phyloP scores from a whole-genome alignment of 805 yeast genomes.

The Cyberlindnera sargentensis region DNA sequence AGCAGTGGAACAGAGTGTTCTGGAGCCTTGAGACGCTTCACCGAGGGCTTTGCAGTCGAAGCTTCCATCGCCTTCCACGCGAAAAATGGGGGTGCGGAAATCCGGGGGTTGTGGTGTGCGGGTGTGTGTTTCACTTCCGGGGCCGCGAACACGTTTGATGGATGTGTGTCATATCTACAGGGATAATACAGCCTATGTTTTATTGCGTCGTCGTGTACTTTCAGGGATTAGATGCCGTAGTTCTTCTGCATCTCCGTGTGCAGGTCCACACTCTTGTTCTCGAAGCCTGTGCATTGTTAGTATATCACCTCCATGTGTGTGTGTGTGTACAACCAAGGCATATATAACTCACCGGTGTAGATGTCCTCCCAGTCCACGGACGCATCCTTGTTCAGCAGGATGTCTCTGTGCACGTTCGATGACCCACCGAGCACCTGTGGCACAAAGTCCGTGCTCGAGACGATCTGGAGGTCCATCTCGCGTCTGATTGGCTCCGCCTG shows the following conservation, averaged over 20 bases:
- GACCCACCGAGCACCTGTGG: conserved; percentile 59
- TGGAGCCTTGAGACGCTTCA: too few species aligned
- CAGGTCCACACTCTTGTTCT: conserved; percentile 40
- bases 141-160: too few species aligned
- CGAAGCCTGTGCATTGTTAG: conserved; percentile 29
- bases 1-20: too few species aligned
- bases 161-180: too few species aligned
- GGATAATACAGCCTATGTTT: too few species aligned
- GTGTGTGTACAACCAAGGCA: not conserved
- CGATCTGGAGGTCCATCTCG: conserved; percentile 78
- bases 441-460: conserved; percentile 60
- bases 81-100: not conserved
- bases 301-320: not conserved
- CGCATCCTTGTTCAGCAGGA: conserved; percentile 70
- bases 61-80: too few species aligned
- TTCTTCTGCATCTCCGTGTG: conserved; percentile 67
- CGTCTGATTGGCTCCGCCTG: conserved; percentile 91
- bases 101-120: not conserved
- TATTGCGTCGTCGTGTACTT: too few species aligned
- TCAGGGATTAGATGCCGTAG: conserved; percentile 25
- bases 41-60: too few species aligned
- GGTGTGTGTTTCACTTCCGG: not conserved
- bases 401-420: conserved; percentile 62
- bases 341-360: conserved; percentile 41
- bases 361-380: conserved; percentile 92